Conservation (phyloP, 2,329 filamentous ascomycete genomes). For the Aspergillus eucalypticola region DNA sequence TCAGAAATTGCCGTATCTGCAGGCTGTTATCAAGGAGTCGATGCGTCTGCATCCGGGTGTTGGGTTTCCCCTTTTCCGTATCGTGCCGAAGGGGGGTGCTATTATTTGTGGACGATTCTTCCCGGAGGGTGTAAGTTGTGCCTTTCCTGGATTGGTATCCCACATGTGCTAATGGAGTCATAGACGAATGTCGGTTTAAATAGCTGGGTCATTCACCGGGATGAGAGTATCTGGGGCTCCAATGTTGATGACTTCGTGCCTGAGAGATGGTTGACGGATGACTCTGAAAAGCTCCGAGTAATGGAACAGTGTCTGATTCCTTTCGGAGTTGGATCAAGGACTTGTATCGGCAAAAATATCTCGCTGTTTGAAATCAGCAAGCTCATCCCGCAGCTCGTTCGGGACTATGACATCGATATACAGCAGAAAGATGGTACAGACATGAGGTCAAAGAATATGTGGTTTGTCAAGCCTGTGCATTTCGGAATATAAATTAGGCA, state of each 20-base stretch:
- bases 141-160: background rate
- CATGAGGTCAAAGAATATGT: background rate
- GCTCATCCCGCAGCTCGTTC: constrained; percentile 28
- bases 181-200: constrained; percentile 47
- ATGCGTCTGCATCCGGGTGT: constrained; percentile 40
- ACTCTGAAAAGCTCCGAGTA: constrained; percentile 23
- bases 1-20: constrained; percentile 35
- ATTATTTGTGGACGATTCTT: constrained; percentile 34
- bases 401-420: background rate
- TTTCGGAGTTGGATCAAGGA: constrained; percentile 33
- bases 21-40: constrained; percentile 40
- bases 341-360: constrained; percentile 38
- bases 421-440: background rate
- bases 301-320: constrained; percentile 35
- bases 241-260: constrained; percentile 45
- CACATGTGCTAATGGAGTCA: background rate
- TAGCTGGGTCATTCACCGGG: constrained; percentile 46
- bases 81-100: constrained; percentile 33
- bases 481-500: background rate
- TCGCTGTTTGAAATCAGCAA: constrained; percentile 37
- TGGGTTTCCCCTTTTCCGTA: constrained; percentile 36
- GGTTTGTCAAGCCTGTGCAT: background rate
- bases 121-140: constrained; percentile 28
- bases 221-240: constrained; percentile 41
- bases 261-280: constrained; percentile 48